Evolutionary conservation across 2,329 filamentous ascomycete genomes (phyloP).

Genomic region (Colletotrichum theobromicola): DNA sequence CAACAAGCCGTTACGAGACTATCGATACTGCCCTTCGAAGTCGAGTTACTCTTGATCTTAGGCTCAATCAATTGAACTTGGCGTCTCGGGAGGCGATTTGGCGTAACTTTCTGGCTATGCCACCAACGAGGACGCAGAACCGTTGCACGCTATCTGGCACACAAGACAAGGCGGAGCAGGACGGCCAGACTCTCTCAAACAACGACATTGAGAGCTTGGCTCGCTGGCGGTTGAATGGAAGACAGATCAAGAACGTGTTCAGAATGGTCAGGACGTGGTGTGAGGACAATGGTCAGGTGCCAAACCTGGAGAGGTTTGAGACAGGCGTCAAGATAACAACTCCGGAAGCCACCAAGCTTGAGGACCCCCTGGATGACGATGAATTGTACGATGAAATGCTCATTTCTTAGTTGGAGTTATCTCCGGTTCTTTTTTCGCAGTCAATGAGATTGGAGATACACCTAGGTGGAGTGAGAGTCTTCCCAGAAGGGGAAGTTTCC

Average conservation of each 20-base stretch:
- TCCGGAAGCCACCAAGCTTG: slow-evolving; percentile 43
- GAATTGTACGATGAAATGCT: slow-evolving; percentile 29
- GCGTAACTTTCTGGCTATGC: slow-evolving; percentile 55
- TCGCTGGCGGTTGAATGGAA: slow-evolving; percentile 47
- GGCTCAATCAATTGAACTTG: slow-evolving; percentile 44
- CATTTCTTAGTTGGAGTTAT: background rate
- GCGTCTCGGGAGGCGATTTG: slow-evolving; percentile 46
- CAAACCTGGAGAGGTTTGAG: slow-evolving; percentile 48
- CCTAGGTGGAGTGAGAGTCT: no score
- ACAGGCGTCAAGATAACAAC: slow-evolving; percentile 51
- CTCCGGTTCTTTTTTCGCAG: no score
- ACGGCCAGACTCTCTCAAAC: slow-evolving; percentile 33
- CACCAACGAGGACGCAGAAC: no score
- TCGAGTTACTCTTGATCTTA: slow-evolving; percentile 51
- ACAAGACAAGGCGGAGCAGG: background rate
- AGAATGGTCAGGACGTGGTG: slow-evolving; percentile 54
- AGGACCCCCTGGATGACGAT: slow-evolving; percentile 24
- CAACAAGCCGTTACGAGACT: slow-evolving; percentile 46
- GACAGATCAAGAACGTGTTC: slow-evolving; percentile 53
- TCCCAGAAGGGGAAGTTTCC: background rate
- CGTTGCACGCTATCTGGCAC: no score
- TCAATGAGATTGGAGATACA: no score
- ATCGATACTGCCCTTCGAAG: slow-evolving; percentile 51
- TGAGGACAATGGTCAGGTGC: slow-evolving; percentile 44
- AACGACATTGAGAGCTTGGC: slow-evolving; percentile 43